Evolutionary conservation across 345 rosid genomes (phyloP).

Genomic region (Acer saccharum): DNA sequence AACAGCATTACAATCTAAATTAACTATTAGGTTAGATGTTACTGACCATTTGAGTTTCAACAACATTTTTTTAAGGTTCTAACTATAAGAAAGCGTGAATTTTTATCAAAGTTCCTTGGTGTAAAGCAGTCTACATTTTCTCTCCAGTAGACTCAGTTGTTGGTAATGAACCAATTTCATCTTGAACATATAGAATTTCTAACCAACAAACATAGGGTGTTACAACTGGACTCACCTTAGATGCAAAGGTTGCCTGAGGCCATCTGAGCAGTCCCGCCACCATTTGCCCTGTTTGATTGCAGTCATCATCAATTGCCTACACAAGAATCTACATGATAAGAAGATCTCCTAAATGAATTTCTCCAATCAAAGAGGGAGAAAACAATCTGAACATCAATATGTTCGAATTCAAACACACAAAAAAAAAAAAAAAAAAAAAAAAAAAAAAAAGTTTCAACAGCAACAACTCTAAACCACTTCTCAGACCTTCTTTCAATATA

Average conservation of each 20-base stretch:
- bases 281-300: slow-evolving; percentile 98
- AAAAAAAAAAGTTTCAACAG: not conserved
- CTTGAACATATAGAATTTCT: not conserved
- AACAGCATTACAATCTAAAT: not conserved
- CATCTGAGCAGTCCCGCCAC: slow-evolving; percentile 90
- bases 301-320: slow-evolving; percentile 98
- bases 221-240: slow-evolving; percentile 59
- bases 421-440: no score
- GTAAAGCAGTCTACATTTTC: not conserved
- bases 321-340: slow-evolving; percentile 19
- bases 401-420: not conserved
- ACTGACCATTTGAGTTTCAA: not conserved
- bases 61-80: not conserved
- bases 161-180: slow-evolving; percentile 9
- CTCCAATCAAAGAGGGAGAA: not conserved
- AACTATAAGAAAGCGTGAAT: not conserved
- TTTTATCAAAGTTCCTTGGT: not conserved
- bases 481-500: not conserved
- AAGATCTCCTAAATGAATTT: slow-evolving; percentile 6
- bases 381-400: not conserved
- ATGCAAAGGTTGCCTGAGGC: slow-evolving; percentile 98
- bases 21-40: not conserved
- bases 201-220: not conserved
- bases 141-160: not conserved
- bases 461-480: not conserved